These are phyloP conservation scores for Gossypium sturtianum DNA, from an alignment of 345 rosid genomes.

Conservation along the genomic window DNA sequence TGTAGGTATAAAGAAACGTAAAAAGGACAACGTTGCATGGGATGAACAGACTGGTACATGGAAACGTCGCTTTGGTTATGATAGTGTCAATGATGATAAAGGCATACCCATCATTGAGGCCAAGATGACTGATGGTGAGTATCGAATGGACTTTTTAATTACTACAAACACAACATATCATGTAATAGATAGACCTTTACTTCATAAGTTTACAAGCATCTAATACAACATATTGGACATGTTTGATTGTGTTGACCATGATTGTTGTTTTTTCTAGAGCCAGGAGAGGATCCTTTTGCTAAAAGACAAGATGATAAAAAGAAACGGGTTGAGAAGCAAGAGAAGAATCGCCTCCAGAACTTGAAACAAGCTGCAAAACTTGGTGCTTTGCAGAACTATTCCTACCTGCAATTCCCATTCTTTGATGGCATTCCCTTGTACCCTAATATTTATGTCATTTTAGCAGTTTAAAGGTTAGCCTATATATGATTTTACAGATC, in stretches of 20 bases:
- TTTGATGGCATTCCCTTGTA: not conserved
- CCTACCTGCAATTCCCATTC: not conserved
- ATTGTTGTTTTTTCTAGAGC: conserved; percentile 37
- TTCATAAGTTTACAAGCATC: not conserved
- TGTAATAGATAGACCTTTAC: not conserved
- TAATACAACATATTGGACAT: not conserved
- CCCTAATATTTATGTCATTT: not conserved
- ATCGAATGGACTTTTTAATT: not conserved
- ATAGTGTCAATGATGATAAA: conserved; percentile 81
- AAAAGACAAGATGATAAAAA: conserved; percentile 69
- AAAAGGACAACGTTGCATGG: conserved; percentile 75
- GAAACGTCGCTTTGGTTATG: conserved; percentile 88
- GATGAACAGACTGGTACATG: conserved; percentile 80
- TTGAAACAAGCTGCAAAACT: conserved; percentile 68
- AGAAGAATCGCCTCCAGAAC: conserved; percentile 61
- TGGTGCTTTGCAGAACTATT: conserved; percentile 50
- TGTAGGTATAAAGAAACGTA: conserved; percentile 74
- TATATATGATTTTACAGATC: not conserved
- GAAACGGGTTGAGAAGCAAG: conserved; percentile 74
- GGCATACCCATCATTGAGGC: conserved; percentile 83
- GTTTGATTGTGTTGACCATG: not conserved
- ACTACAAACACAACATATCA: not conserved
- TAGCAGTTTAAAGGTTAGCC: not conserved
- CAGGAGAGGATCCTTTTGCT: conserved; percentile 84
- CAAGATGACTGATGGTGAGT: conserved; percentile 75